Percentiles rank a stretch among this genome's conserved stretches.
phyloP scores from a whole-genome alignment of 2,329 filamentous ascomycete species.

The Claviceps capensis region DNA sequence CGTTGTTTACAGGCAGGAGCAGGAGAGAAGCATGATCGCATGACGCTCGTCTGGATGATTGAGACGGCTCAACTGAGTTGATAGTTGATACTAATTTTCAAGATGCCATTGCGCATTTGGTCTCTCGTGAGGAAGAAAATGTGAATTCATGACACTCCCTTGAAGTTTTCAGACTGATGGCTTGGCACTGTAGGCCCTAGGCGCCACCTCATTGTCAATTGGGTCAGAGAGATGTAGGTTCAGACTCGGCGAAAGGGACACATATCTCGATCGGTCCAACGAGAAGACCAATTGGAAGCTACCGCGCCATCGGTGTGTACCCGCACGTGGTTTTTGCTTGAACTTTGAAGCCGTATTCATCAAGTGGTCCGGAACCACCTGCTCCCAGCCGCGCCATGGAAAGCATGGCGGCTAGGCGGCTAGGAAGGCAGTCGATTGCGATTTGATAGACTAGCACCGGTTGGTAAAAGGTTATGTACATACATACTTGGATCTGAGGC shows the following conservation, averaged over 20 bases:
- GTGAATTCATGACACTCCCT: not conserved
- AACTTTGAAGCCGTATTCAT: not conserved
- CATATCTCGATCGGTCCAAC: not conserved
- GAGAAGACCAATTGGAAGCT: not conserved
- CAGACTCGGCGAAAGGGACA: not conserved
- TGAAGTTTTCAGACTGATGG: not conserved
- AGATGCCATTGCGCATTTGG: not conserved
- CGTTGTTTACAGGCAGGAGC: not conserved
- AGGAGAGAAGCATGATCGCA: not conserved
- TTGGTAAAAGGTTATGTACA: not conserved
- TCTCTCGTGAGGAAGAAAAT: not conserved
- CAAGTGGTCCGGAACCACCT: not conserved
- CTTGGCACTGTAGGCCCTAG: not conserved
- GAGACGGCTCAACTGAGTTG: not conserved
- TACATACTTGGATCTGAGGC: not conserved
- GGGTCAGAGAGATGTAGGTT: not conserved
- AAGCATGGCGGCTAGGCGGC: not conserved
- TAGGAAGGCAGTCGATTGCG: not conserved
- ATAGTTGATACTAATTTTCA: not conserved
- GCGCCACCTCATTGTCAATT: too few relatives aligned
- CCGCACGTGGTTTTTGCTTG: not conserved
- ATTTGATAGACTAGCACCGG: not conserved
- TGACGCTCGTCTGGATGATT: not conserved
- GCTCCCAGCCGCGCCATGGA: not conserved
- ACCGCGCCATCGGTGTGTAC: not conserved